phyloP scores from a whole-genome alignment of 352 stramenopile species.

The Pythium periplocum region DNA sequence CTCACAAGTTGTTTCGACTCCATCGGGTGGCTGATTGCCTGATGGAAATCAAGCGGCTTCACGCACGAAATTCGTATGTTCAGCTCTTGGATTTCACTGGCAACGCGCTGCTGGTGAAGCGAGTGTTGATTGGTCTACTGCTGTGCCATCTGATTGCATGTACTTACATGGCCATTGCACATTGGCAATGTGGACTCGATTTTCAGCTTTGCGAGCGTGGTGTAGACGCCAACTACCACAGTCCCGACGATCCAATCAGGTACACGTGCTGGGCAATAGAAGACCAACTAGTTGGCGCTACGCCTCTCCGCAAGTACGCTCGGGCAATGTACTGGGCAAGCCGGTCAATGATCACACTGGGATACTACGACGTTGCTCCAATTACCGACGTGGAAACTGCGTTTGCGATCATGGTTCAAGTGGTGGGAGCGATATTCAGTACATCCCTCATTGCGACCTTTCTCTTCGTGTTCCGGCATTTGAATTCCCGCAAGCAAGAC shows the following conservation, averaged over 20 bases:
- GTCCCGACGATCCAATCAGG: neutral
- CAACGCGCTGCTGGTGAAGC: slow-evolving; percentile 48
- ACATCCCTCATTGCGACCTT: slow-evolving; percentile 63
- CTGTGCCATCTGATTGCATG: slow-evolving; percentile 57
- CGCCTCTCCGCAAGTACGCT: slow-evolving; percentile 40
- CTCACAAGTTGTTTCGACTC: slow-evolving; percentile 52
- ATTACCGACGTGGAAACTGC: slow-evolving; percentile 49
- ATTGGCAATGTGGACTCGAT: slow-evolving; percentile 61
- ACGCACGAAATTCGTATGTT: slow-evolving; percentile 26
- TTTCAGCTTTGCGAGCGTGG: slow-evolving; percentile 32
- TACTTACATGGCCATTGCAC: slow-evolving; percentile 57
- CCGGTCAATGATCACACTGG: slow-evolving; percentile 46
- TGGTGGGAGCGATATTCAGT: slow-evolving; percentile 59
- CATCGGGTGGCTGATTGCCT: slow-evolving; percentile 41
- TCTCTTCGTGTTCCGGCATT: slow-evolving; percentile 64
- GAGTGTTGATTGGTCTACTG: slow-evolving; percentile 34
- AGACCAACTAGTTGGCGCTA: slow-evolving; percentile 48
- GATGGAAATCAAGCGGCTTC: slow-evolving; percentile 39
- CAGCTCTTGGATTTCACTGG: slow-evolving; percentile 56
- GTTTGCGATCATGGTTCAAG: slow-evolving; percentile 49
- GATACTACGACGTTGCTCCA: slow-evolving; percentile 56
- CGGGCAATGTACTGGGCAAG: slow-evolving; percentile 57
- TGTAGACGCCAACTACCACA: neutral
- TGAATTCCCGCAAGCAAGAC: slow-evolving; percentile 46
- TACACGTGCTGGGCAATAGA: slow-evolving; percentile 72